Percentiles rank a stretch among this genome's conserved stretches.
These are phyloP conservation scores for Cryphonectria nitschkei DNA, from an alignment of 2,329 filamentous ascomycete species.

Conservation along the genomic window DNA sequence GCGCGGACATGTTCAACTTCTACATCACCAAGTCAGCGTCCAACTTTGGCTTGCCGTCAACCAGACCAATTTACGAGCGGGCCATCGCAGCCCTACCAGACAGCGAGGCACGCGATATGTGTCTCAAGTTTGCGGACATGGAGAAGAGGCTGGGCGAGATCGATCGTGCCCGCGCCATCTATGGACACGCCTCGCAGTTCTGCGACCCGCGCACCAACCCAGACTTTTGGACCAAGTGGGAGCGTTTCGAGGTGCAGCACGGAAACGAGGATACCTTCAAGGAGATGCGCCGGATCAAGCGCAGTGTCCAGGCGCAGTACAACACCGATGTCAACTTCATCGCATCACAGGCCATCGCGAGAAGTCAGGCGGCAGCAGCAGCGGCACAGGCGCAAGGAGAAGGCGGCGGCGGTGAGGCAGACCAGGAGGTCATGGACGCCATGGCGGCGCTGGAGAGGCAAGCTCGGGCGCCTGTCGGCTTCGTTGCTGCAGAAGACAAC, in stretches of 20 bases:
- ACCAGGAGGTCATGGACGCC: constrained; percentile 68
- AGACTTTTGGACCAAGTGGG: constrained; percentile 95
- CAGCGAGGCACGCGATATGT: constrained; percentile 94
- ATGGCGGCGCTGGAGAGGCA: constrained; percentile 90
- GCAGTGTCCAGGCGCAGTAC: constrained; percentile 96
- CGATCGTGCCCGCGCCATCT: constrained; percentile 92
- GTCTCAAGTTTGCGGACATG: constrained; percentile 87
- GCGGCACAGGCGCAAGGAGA: constrained; percentile 48
- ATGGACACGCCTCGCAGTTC: constrained; percentile 95
- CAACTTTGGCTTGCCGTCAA: constrained; percentile 95
- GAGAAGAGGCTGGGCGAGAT: constrained; percentile 64
- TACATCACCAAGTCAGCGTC: constrained; percentile 99
- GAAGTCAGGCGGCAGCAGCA: constrained; percentile 69
- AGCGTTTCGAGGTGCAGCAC: constrained; percentile 94
- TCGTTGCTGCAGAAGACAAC: constrained; percentile 83
- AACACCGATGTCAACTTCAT: constrained; percentile 99
- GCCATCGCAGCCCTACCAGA: constrained; percentile 94
- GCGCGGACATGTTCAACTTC: constrained; percentile 98
- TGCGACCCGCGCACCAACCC: constrained; percentile 91
- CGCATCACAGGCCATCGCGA: constrained; percentile 88
- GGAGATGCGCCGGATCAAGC: constrained; percentile 97
- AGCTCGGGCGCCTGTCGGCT: constrained; percentile 84
- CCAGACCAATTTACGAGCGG: constrained; percentile 92
- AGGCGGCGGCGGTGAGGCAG: constrained; percentile 47
- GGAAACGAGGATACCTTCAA: constrained; percentile 99